Evolutionary conservation across 441 rosid species (phyloP).

Genomic region (Mallotus repandus): DNA sequence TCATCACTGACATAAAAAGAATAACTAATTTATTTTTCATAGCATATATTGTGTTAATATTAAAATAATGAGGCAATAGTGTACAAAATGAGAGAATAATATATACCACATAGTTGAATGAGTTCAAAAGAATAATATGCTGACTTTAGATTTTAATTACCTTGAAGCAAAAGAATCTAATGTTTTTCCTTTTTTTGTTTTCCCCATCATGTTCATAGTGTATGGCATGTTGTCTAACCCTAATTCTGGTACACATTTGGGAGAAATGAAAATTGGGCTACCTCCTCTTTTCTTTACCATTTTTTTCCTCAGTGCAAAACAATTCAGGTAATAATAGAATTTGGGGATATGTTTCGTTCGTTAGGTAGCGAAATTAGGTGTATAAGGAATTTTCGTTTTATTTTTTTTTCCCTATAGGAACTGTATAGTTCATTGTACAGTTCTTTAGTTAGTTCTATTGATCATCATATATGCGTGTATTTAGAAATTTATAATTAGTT

Average conservation of each 20-base stretch:
- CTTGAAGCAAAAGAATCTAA: constrained; percentile 14
- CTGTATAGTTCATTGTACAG: no score
- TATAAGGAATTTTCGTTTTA: no score
- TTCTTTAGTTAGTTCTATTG: no score
- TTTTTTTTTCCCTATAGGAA: no score
- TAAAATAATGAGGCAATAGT: background rate
- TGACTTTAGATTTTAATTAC: constrained; percentile 14
- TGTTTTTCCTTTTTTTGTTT: background rate
- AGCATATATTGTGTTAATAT: no score
- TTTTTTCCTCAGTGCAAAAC: background rate
- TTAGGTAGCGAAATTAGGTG: background rate
- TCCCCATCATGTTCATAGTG: background rate
- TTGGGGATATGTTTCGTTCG: no score
- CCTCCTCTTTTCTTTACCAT: background rate
- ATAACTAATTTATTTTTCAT: no score
- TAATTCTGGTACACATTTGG: background rate
- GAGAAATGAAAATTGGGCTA: background rate
- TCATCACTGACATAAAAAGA: no score
- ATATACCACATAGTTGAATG: background rate
- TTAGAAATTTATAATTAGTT: no score
- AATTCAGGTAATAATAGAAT: background rate
- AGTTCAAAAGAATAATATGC: background rate
- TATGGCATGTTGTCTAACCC: constrained; percentile 6
- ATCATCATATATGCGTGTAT: no score
- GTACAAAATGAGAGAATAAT: constrained; percentile 2